phyloP scores from a whole-genome alignment of 2,329 filamentous ascomycete genomes.

The Monilinia vaccinii-corymbosi region DNA sequence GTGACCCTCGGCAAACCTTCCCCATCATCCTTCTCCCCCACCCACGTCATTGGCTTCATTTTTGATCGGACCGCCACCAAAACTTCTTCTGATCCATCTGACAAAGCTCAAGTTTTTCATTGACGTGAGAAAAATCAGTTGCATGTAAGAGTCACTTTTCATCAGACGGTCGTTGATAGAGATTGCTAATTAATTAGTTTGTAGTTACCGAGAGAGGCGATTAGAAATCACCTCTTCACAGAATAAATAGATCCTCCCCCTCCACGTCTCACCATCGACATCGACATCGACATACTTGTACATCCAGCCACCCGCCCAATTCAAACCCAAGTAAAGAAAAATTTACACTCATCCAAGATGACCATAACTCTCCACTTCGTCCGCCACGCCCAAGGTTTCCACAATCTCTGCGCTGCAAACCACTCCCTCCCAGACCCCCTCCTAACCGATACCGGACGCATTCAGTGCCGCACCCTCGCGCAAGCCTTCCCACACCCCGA shows the following conservation, averaged over 20 bases:
- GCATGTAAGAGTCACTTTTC: background rate
- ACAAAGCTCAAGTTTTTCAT: background rate
- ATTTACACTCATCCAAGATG: background rate
- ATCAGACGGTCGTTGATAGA: background rate
- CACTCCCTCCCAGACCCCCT: constrained; percentile 67
- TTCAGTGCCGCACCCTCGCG: constrained; percentile 61
- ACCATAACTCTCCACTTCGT: constrained; percentile 50
- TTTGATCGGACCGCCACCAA: background rate
- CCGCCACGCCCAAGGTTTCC: constrained; percentile 69
- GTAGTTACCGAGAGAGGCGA: background rate
- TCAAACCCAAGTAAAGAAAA: no score
- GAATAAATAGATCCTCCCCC: background rate
- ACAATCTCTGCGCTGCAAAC: constrained; percentile 67
- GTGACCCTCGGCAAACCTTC: background rate
- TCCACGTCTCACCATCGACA: no score
- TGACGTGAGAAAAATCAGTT: background rate
- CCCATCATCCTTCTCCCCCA: background rate
- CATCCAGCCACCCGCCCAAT: background rate
- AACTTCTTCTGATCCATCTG: background rate
- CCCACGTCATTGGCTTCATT: background rate
- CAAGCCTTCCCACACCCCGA: constrained; percentile 55
- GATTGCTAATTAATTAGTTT: background rate
- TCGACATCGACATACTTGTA: no score
- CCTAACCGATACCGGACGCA: constrained; percentile 65
- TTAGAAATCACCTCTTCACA: background rate